These are phyloP conservation scores for Coemansia sp. DNA, from an alignment of 192 early-diverging fungal species.

Conservation along the genomic window DNA sequence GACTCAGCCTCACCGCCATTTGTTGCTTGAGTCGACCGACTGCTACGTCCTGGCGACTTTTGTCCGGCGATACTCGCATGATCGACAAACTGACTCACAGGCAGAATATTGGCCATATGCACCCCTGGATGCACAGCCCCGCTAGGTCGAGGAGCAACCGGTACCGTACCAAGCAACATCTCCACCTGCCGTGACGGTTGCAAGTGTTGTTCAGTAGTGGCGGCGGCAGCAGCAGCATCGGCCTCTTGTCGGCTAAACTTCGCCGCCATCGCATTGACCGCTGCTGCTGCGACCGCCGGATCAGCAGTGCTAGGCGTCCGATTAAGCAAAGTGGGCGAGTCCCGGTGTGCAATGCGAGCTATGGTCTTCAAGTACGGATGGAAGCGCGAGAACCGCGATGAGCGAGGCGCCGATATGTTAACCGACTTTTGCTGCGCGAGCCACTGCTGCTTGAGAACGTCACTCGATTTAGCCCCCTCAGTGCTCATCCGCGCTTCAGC, in stretches of 20 bases:
- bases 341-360: slow-evolving; percentile 43
- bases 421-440: slow-evolving; percentile 24
- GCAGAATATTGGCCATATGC: background rate
- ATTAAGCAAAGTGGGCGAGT: slow-evolving; percentile 37
- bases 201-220: background rate
- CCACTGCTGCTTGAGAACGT: slow-evolving; percentile 27
- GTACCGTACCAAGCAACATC: background rate
- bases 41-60: background rate
- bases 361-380: slow-evolving; percentile 54
- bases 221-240: background rate
- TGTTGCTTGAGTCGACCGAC: background rate
- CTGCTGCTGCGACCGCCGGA: slow-evolving; percentile 45
- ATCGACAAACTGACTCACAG: background rate
- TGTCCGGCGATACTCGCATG: background rate
- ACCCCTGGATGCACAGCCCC: background rate
- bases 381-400: slow-evolving; percentile 47
- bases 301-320: slow-evolving; percentile 46
- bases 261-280: slow-evolving; percentile 38
- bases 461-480: slow-evolving; percentile 10
- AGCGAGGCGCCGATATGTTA: slow-evolving; percentile 27
- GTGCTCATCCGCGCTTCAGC: slow-evolving; percentile 11
- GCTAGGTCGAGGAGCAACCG: background rate
- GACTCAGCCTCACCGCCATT: slow-evolving; percentile 12
- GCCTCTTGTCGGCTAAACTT: slow-evolving; percentile 10
- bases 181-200: background rate